A percentile compares a stretch with the other conserved stretches of the same genome.
These are phyloP conservation scores for Aspergillus ellipticus DNA, from an alignment of 495 filamentous ascomycete species.

Conservation along the genomic window DNA sequence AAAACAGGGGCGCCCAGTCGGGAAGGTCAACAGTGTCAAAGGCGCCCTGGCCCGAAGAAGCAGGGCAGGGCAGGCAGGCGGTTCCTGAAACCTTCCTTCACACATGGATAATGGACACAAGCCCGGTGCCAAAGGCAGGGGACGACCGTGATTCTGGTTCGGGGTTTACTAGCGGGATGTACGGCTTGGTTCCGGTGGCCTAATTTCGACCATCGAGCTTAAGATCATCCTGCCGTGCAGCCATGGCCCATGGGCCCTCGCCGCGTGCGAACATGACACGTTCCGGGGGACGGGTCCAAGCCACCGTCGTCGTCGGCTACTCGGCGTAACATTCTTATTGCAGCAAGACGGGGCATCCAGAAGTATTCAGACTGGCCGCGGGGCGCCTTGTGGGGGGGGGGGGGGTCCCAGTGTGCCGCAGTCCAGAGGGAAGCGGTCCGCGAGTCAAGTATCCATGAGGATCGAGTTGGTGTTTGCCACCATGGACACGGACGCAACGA, in stretches of 20 bases:
- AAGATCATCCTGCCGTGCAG: neutral
- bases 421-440: too few species aligned
- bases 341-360: too few species aligned
- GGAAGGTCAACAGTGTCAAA: neutral
- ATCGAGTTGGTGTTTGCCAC: too few species aligned
- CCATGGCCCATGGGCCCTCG: neutral
- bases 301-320: neutral
- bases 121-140: conserved; percentile 5
- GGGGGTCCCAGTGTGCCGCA: too few species aligned
- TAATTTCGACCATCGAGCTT: neutral
- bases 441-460: too few species aligned
- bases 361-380: too few species aligned
- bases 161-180: neutral
- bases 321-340: too few species aligned
- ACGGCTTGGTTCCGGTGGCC: neutral
- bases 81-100: conserved; percentile 14
- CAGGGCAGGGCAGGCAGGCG: neutral
- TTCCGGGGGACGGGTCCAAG: neutral
- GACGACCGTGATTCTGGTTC: conserved; percentile 4
- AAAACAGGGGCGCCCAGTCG: conserved; percentile 1
- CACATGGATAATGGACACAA: neutral
- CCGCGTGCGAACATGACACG: neutral
- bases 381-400: too few species aligned
- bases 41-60: neutral
- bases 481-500: too few species aligned